Conservation (phyloP, 257 asterid genomes). For the Solanum microdontum region DNA sequence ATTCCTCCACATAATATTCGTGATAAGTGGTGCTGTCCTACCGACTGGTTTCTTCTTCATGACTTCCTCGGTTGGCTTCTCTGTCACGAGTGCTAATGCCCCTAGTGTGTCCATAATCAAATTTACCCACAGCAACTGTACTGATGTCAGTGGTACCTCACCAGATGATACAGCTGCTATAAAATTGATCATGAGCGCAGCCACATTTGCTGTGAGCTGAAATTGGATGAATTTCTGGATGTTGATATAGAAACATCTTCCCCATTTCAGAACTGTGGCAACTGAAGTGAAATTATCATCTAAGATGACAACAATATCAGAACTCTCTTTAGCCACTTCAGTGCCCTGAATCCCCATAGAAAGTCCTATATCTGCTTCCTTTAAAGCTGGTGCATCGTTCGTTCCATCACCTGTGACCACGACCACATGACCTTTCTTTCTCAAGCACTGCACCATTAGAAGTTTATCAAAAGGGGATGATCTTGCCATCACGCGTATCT, state of each 20-base stretch:
- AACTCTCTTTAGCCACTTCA: slow-evolving; percentile 58
- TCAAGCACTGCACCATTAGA: no score
- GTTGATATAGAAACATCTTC: slow-evolving; percentile 49
- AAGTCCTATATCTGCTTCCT: slow-evolving; percentile 10
- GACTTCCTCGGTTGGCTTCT: no score
- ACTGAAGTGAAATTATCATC: slow-evolving; percentile 58
- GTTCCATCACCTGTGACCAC: no score
- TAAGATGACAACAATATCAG: slow-evolving; percentile 64
- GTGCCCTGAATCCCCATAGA: slow-evolving; percentile 73
- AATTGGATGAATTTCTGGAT: slow-evolving; percentile 64
- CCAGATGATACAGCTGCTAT: slow-evolving; percentile 54
- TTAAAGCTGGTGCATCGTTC: no score
- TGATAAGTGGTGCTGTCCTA: no score
- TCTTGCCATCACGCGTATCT: no score
- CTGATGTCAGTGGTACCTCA: slow-evolving; percentile 58
- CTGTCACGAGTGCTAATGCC: background rate
- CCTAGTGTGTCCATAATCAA: slow-evolving; percentile 42
- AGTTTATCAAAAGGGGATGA: no score
- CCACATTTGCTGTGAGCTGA: slow-evolving; percentile 50
- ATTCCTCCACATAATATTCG: no score
- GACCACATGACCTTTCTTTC: no score
- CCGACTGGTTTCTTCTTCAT: no score
- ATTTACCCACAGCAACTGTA: slow-evolving; percentile 45
- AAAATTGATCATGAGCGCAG: slow-evolving; percentile 41
- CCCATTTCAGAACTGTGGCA: slow-evolving; percentile 39